Percentiles rank a stretch among this genome's conserved stretches.
Conservation (phyloP, 106 monocot genomes). For the Chionographis japonica region DNA sequence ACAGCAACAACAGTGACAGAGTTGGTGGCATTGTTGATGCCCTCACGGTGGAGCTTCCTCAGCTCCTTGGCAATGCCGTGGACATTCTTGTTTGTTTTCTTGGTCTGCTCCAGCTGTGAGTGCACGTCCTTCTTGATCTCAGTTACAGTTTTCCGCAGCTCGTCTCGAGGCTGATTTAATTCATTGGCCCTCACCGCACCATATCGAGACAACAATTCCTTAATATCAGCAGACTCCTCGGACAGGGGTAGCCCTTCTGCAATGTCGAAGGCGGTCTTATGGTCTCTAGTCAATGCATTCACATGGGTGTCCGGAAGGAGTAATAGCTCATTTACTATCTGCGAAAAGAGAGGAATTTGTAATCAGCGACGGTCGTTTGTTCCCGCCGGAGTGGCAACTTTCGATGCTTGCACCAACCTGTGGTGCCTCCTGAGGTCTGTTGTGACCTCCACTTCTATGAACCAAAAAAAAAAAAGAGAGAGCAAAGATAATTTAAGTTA, state of each 20-base stretch:
- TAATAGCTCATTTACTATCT: conserved; percentile 42
- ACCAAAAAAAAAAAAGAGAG: too few species aligned
- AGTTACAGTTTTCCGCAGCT: conserved; percentile 16
- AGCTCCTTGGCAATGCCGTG: conserved; percentile 48
- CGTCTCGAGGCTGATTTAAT: conserved; percentile 16
- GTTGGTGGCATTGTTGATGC: conserved; percentile 53
- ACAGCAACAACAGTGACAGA: conserved; percentile 54
- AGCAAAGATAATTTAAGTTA: too few species aligned
- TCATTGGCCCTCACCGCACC: conserved; percentile 17
- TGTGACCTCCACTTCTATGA: too few species aligned
- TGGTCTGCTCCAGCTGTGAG: conserved; percentile 45
- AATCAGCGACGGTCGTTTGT: too few species aligned
- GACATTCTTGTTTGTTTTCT: conserved; percentile 58
- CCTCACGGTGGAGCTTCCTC: conserved; percentile 35
- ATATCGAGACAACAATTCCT: conserved; percentile 11
- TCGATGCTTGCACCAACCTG: too few species aligned
- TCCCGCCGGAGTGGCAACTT: too few species aligned
- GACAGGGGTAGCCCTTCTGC: conserved; percentile 51
- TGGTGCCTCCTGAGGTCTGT: too few species aligned
- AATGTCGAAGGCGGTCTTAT: conserved; percentile 58
- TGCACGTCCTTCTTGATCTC: conserved; percentile 21
- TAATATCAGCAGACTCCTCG: conserved; percentile 35
- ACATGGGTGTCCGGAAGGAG: conserved; percentile 46
- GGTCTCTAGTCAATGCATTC: conserved; percentile 53
- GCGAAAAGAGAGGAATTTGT: conserved; percentile 4